Evolutionary conservation across 306 rosid genomes (phyloP).

Genomic region (Bauhinia variegata): DNA sequence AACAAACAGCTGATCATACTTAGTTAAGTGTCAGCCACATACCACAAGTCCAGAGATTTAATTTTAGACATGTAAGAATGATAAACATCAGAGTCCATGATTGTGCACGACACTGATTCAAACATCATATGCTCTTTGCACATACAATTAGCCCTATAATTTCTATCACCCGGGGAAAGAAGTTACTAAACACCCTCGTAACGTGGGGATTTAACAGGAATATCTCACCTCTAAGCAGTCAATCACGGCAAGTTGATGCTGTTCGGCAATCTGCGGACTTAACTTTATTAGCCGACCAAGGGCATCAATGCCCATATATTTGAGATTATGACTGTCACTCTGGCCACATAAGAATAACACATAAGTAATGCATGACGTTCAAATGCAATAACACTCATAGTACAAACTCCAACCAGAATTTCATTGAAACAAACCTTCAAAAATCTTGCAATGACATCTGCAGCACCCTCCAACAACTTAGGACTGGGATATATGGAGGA

Average conservation of each 20-base stretch:
- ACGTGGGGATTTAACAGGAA: too few species aligned
- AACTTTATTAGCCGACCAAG: conserved; percentile 89
- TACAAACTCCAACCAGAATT: conserved; percentile 15
- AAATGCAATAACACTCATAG: not conserved
- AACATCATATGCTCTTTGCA: conserved; percentile 8
- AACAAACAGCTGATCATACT: too few species aligned
- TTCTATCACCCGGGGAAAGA: not conserved
- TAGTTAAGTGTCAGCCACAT: too few species aligned
- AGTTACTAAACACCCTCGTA: not conserved
- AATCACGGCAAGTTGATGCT: conserved; percentile 95
- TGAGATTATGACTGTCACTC: conserved; percentile 98
- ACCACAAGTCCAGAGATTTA: too few species aligned
- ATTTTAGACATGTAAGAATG: not conserved
- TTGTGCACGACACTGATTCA: not conserved
- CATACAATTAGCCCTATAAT: conserved; percentile 7
- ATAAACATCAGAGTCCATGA: not conserved
- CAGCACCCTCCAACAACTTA: conserved; percentile 82
- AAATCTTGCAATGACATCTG: conserved; percentile 83
- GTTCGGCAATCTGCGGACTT: conserved; percentile 89
- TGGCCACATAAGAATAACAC: conserved; percentile 41
- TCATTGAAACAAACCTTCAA: conserved; percentile 65
- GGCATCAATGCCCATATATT: conserved; percentile 97
- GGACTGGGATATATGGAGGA: conserved; percentile 76
- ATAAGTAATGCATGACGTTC: conserved; percentile 1
- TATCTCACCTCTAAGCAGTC: conserved; percentile 91